These are phyloP conservation scores for Coniochaeta pulveracea DNA, from an alignment of 2,329 filamentous ascomycete species.

Conservation along the genomic window DNA sequence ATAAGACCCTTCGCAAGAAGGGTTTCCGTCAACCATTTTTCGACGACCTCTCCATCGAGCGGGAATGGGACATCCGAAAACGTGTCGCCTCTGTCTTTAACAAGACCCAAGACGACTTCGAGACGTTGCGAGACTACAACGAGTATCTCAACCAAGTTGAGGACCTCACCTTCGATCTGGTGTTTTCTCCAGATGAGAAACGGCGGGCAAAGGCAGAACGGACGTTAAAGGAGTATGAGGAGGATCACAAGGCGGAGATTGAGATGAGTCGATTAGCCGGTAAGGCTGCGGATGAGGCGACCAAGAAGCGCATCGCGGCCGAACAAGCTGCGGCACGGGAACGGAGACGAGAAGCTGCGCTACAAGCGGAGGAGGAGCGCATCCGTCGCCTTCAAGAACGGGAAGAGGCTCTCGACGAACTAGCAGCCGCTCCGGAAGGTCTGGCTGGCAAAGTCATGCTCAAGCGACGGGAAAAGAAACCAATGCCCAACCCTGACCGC, in stretches of 20 bases:
- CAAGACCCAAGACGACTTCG: constrained; percentile 82
- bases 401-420: constrained; percentile 57
- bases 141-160: constrained; percentile 93
- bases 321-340: constrained; percentile 57
- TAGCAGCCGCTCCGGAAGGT: constrained; percentile 49
- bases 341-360: constrained; percentile 48
- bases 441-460: constrained; percentile 54
- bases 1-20: constrained; percentile 72
- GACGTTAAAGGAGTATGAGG: constrained; percentile 57
- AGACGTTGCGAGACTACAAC: constrained; percentile 73
- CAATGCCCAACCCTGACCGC: constrained; percentile 19
- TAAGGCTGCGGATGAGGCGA: constrained; percentile 41
- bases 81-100: constrained; percentile 77
- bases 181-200: constrained; percentile 53
- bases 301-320: constrained; percentile 42
- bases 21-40: constrained; percentile 86
- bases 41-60: constrained; percentile 74
- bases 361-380: constrained; percentile 62
- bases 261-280: constrained; percentile 47
- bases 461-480: constrained; percentile 52
- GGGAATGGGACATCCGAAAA: constrained; percentile 84
- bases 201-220: constrained; percentile 30
- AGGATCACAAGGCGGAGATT: constrained; percentile 58
- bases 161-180: constrained; percentile 78
- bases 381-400: constrained; percentile 50